Percentiles rank a stretch among this genome's conserved stretches.
Evolutionary conservation across 2,329 filamentous ascomycete genomes (phyloP).

Genomic region (Alternaria sp.): DNA sequence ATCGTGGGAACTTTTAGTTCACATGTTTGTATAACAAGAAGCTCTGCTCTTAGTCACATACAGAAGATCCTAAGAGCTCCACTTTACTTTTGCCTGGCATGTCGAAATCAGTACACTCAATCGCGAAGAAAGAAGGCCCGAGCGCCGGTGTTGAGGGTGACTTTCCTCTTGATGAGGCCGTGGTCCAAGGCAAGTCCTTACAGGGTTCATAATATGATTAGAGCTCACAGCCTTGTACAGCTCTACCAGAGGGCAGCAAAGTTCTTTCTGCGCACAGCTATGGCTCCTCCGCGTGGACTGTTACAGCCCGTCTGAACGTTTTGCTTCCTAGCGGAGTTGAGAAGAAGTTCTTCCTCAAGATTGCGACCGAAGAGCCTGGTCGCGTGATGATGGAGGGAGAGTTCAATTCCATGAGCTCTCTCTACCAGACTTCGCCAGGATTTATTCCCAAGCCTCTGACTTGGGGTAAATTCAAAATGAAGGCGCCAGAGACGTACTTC

Average conservation of each 20-base stretch:
- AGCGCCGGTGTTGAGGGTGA: background rate
- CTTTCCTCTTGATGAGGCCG: background rate
- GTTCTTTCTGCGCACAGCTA: background rate
- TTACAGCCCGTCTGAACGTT: background rate
- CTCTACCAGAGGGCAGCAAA: background rate
- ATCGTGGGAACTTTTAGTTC: rapidly evolving
- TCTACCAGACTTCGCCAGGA: background rate
- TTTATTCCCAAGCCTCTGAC: background rate
- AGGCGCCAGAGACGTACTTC: background rate
- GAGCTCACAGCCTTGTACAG: background rate
- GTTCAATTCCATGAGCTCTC: background rate
- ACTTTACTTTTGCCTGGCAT: background rate
- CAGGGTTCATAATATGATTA: rapidly evolving
- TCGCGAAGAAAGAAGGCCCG: background rate
- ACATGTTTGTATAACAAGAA: no score
- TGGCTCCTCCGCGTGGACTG: background rate
- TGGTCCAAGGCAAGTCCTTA: background rate
- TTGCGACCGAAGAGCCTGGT: background rate
- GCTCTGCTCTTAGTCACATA: no score
- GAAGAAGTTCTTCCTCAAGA: background rate
- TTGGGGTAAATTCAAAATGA: background rate
- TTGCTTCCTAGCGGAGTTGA: background rate
- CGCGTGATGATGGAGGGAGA: background rate
- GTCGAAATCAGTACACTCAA: background rate
- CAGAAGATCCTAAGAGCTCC: rapidly evolving